Evolutionary conservation across 495 filamentous ascomycete genomes (phyloP).

Genomic region (Rusavskia elegans): DNA sequence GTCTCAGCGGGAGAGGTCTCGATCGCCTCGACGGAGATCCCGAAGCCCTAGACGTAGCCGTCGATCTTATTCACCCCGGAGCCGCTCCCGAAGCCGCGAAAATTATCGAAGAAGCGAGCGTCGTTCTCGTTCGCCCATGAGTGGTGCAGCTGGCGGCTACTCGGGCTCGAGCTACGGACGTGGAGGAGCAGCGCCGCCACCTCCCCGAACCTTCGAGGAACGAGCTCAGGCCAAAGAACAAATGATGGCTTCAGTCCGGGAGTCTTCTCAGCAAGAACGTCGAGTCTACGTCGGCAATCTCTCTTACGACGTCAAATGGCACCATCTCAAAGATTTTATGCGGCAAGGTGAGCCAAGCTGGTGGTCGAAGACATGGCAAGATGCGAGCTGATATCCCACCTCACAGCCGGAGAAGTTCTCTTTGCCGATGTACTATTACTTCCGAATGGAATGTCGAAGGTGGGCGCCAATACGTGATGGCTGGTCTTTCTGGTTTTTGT

Average conservation of each 20-base stretch:
- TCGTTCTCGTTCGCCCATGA: constrained; percentile 74
- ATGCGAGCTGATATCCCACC: constrained; percentile 18
- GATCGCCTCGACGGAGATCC: constrained; percentile 78
- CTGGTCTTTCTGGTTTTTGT: constrained; percentile 62
- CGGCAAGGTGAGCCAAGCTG: constrained; percentile 58
- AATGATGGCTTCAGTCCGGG: constrained; percentile 87
- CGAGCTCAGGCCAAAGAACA: constrained; percentile 73
- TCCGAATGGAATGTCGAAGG: constrained; percentile 99
- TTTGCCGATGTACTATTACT: constrained; percentile 99
- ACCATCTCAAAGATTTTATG: constrained; percentile 99
- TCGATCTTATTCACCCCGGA: constrained; percentile 85
- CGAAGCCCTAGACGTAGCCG: constrained; percentile 60
- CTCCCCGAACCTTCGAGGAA: constrained; percentile 66
- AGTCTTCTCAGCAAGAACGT: constrained; percentile 93
- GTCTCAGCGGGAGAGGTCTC: constrained; percentile 82
- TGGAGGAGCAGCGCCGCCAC: constrained; percentile 45
- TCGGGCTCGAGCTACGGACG: constrained; percentile 41
- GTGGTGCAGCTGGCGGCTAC: constrained; percentile 52
- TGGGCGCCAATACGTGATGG: constrained; percentile 86
- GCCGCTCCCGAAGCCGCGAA: constrained; percentile 79
- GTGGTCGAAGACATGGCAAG: neutral
- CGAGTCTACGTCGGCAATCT: constrained; percentile 98
- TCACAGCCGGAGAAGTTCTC: constrained; percentile 90
- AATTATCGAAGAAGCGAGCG: constrained; percentile 72
- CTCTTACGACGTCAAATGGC: constrained; percentile 99